Conservation (phyloP, 805 yeast genomes). For the Priceomyces melissophilus region DNA sequence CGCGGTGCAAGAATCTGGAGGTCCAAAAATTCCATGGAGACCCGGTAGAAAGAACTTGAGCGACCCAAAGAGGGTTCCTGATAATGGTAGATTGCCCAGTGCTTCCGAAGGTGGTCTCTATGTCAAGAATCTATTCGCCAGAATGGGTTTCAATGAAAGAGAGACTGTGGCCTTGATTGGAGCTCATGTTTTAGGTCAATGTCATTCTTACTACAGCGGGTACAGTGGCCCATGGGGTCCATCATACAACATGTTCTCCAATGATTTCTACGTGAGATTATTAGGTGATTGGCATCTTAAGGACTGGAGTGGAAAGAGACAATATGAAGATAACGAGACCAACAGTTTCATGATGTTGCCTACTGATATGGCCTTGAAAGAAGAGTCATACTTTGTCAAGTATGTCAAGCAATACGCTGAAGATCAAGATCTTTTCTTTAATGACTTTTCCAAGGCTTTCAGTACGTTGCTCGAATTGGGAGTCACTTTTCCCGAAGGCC, state of each 20-base stretch:
- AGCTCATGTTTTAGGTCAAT: slow-evolving; percentile 41
- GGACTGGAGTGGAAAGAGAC: slow-evolving; percentile 40
- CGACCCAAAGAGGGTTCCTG: slow-evolving; percentile 50
- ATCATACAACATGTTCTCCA: slow-evolving; percentile 37
- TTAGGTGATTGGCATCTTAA: slow-evolving; percentile 53
- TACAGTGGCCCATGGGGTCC: slow-evolving; percentile 46
- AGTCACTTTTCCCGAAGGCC: slow-evolving; percentile 46
- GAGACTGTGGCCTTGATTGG: slow-evolving; percentile 42
- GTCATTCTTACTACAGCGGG: slow-evolving; percentile 36
- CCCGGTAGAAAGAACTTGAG: slow-evolving; percentile 70
- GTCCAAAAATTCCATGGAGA: slow-evolving; percentile 77
- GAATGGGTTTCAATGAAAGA: slow-evolving; percentile 46
- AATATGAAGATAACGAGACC: slow-evolving; percentile 38
- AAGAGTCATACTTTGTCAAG: slow-evolving; percentile 43
- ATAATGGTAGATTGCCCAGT: slow-evolving; percentile 71
- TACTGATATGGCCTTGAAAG: slow-evolving; percentile 51
- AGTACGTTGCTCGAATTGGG: slow-evolving; percentile 45
- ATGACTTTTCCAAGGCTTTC: slow-evolving; percentile 47
- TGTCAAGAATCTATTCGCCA: slow-evolving; percentile 57
- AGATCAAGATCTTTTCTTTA: slow-evolving; percentile 47
- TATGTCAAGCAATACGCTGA: slow-evolving; percentile 48
- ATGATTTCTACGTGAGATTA: slow-evolving; percentile 36
- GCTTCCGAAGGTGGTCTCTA: slow-evolving; percentile 65
- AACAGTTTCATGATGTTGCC: slow-evolving; percentile 54
- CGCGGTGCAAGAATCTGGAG: slow-evolving; percentile 75